Evolutionary conservation across 306 rosid genomes (phyloP), one percentile per base, ranked within the genome.

Genomic region (Cyclanthera cordifolia): DNA sequence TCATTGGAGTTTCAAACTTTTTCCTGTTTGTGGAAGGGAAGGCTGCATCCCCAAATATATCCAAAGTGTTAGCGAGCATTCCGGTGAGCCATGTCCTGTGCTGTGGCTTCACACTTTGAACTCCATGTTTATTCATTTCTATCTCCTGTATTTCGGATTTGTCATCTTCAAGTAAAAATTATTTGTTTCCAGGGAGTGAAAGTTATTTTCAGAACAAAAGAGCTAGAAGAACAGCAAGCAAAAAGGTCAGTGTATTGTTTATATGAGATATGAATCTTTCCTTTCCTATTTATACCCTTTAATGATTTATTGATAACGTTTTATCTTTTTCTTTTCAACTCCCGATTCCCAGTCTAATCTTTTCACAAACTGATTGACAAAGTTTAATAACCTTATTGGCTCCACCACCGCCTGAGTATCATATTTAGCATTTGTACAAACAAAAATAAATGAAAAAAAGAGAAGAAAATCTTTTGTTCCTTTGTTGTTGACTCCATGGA

Each of bases 11-110:
- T 72, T 86, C 99, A 0, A 84, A 12, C 73, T 93, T 90, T 66
- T 76, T 87, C 21, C 95, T 93, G 69, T 93, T 93, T 37, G 96
- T 93, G 23, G 99, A 93, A 82, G 99, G 95, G 73, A 90, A 87
- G 73, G 99, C 99, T 72, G 94, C 99, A 14, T 80, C 94, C 1
- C 79, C 90, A 15, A 82, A 86, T 73, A 91, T 93, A 39, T 73
- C 96, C 30, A 82, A 80, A 79, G 87, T 90, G 58, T 82, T 93
- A 69, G 90, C 88, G 79, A 74, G 60, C 82, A 93, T 93, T 86
- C 96, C 96, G 45, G 99, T 93, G 73, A 86, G 95, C 73, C 55
- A 39, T 34, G 64, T 58, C 19, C 7, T 8, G 27, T 11, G n/a
- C 55, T 48, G 59, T 52, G 41, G 13, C 70, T 47, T 11, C 49